These are phyloP conservation scores for Phytopythium aichiense DNA, from an alignment of 352 stramenopile genomes.

Conservation along the genomic window DNA sequence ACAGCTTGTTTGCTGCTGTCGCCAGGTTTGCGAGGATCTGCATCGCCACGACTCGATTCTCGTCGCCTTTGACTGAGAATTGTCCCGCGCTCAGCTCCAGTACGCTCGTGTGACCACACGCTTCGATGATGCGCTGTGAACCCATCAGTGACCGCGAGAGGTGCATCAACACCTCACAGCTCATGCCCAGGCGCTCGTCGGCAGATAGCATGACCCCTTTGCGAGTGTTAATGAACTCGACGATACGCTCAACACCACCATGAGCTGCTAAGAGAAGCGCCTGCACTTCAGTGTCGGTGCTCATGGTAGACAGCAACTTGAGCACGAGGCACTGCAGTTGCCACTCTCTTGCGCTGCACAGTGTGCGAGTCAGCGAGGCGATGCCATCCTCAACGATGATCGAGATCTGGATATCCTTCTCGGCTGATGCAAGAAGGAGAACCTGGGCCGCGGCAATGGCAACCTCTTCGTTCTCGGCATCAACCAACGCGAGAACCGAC, in stretches of 20 bases:
- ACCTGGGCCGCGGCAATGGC: conserved; percentile 38
- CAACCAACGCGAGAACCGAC: conserved; percentile 41
- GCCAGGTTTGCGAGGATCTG: conserved; percentile 51
- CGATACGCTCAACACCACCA: conserved; percentile 32
- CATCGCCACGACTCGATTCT: conserved; percentile 21
- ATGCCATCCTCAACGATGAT: conserved; percentile 78
- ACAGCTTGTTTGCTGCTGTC: conserved; percentile 8
- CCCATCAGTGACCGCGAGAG: conserved; percentile 30
- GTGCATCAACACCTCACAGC: conserved; percentile 39
- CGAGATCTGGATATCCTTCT: conserved; percentile 58
- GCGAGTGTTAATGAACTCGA: conserved; percentile 44
- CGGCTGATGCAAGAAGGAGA: conserved; percentile 28
- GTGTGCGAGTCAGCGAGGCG: conserved; percentile 36
- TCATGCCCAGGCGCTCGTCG: conserved; percentile 37
- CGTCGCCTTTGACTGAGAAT: conserved; percentile 3
- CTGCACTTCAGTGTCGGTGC: conserved; percentile 60
- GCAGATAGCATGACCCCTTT: conserved; percentile 13
- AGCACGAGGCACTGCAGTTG: conserved; percentile 47
- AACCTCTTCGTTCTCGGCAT: conserved; percentile 25
- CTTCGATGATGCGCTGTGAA: conserved; percentile 34
- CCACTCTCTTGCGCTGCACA: conserved; percentile 27
- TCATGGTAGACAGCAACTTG: conserved; percentile 45
- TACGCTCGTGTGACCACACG: conserved; percentile 29
- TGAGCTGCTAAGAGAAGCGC: conserved; percentile 44
- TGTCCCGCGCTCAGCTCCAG: conserved; percentile 41